Evolutionary conservation across 1,139 yeast species (phyloP), one percentile per base, ranked within the genome.

Genomic region (Pichia inconspicua): DNA sequence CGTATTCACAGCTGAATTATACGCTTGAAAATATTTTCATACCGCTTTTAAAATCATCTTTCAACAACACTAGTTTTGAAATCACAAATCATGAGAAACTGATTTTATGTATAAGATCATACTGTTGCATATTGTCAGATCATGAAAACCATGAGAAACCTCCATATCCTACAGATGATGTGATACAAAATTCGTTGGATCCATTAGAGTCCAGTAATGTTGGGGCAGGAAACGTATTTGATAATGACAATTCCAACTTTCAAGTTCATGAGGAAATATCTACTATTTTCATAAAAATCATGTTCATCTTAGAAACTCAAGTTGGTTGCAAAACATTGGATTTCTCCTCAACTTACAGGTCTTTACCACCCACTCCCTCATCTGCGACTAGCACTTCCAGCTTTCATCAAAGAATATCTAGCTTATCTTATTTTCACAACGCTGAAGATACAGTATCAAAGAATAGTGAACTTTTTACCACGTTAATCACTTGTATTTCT

Each of bases 181-280:
- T 71, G 4, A 65, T 80, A 45, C 67, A 62, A 39, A 61, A 61
- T n/a, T 60, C 65, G 1, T 44, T 62, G 15, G 66, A 66, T 46
- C 62, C 64, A 4, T 51, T 62, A 51, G 66, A 63, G 40, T 60
- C 59, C 34, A 55, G 60, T 47, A 60, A 62, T 34, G 53, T 53
- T 17, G 44, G 48, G 14, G 45, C 41, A 7, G 54, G 48, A 17
- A 61, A 54, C 15, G 58, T 74, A 35, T 67, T 71, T 49, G 77
- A 75, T 9, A 66, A 65, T 43, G 68, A 68, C 37, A 58, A 74
- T 0, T 74, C 75, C 19, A 77, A 78, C 49, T 69, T 75, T 4
- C 71, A 73, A 6, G 74, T 77, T 44, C 94, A 89, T 58, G 95
- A 85, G 50, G 94, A 86, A 53, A 81, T 88, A 39, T 78, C 89